Percentiles rank a stretch among this genome's conserved stretches.
Evolutionary conservation across 495 filamentous ascomycete genomes (phyloP).

Genomic region (Lasiosphaeria ovina): DNA sequence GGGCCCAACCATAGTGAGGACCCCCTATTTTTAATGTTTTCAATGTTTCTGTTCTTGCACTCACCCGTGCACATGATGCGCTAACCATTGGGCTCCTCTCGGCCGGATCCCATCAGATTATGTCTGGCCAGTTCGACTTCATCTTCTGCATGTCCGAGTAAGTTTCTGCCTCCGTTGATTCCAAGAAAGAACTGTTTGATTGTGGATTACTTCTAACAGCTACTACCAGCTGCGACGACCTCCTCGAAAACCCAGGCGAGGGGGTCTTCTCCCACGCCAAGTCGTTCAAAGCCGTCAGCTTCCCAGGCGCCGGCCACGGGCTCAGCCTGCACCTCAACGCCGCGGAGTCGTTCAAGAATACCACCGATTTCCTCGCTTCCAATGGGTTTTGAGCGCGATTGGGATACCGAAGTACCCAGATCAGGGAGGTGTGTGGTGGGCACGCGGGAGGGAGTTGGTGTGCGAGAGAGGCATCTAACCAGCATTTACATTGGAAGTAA

Average conservation of each 20-base stretch:
- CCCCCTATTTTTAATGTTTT: background rate
- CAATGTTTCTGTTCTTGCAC: too few relatives aligned
- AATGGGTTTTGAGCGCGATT: constrained; percentile 3
- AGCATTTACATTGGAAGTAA: too few relatives aligned
- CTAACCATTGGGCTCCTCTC: background rate
- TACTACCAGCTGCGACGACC: constrained; percentile 25
- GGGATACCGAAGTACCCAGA: background rate
- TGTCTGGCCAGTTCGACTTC: constrained; percentile 34
- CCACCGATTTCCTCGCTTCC: constrained; percentile 30
- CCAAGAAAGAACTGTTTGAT: background rate
- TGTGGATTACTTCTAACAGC: background rate
- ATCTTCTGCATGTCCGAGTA: constrained; percentile 34
- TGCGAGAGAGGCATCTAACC: too few relatives aligned
- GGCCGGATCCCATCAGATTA: constrained; percentile 13
- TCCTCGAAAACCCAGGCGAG: constrained; percentile 10
- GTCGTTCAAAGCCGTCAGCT: constrained; percentile 24
- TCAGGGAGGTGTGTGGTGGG: too few relatives aligned
- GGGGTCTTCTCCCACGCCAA: constrained; percentile 19
- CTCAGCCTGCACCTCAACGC: constrained; percentile 29
- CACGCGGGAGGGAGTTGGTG: too few relatives aligned
- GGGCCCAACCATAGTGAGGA: constrained; percentile 14
- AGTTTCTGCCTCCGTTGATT: constrained; percentile 8
- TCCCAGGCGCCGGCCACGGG: constrained; percentile 26
- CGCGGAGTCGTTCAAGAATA: constrained; percentile 28
- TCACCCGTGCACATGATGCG: too few relatives aligned